These are phyloP conservation scores for Fraxinus cuspidata DNA, from an alignment of 257 asterid species.

Conservation along the genomic window DNA sequence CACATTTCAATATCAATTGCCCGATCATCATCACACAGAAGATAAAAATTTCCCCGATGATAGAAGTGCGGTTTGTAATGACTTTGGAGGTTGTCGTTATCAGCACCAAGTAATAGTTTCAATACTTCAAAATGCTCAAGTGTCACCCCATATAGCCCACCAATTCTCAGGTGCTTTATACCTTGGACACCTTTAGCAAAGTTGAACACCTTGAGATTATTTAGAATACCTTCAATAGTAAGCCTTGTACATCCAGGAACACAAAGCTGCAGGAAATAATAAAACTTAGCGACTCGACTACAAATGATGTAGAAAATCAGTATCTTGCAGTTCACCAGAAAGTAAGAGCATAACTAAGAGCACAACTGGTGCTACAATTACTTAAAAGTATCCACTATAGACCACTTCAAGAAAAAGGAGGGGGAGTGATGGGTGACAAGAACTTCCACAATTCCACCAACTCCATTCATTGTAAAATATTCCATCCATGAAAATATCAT, in stretches of 20 bases:
- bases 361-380: background rate
- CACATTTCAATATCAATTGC: conserved; percentile 76
- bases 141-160: conserved; percentile 65
- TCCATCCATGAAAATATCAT: background rate
- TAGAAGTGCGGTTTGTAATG: conserved; percentile 57
- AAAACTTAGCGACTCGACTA: conserved; percentile 13
- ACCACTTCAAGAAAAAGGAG: background rate
- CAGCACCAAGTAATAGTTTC: conserved; percentile 47
- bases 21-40: conserved; percentile 67
- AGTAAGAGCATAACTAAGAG: background rate
- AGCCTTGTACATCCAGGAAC: conserved; percentile 88
- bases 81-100: conserved; percentile 26
- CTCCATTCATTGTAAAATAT: background rate
- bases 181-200: conserved; percentile 40
- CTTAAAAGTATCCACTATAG: background rate
- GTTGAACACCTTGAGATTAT: conserved; percentile 49
- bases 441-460: background rate
- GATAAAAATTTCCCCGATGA: conserved; percentile 52
- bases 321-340: background rate
- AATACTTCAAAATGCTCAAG: conserved; percentile 55
- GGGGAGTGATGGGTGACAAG: background rate
- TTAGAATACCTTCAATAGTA: conserved; percentile 60
- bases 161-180: conserved; percentile 69
- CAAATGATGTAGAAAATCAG: background rate
- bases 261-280: conserved; percentile 53